These are phyloP conservation scores for Aspergillus kassunensis DNA, from an alignment of 495 filamentous ascomycete genomes.

Conservation along the genomic window DNA sequence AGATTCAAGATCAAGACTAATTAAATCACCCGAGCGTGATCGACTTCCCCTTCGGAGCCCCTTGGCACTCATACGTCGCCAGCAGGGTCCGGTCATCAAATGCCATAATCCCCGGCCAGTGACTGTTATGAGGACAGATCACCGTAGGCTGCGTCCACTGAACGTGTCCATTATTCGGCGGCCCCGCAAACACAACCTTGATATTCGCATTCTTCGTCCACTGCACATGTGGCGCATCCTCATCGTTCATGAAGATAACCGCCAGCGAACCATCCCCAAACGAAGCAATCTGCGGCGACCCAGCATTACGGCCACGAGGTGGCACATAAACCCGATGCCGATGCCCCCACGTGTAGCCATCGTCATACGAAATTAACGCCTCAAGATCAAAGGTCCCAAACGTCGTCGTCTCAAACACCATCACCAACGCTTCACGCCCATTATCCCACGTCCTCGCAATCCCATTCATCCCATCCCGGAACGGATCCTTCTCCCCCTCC, in stretches of 20 bases:
- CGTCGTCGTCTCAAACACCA: constrained; percentile 56
- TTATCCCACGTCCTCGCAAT: constrained; percentile 43
- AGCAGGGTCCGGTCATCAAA: constrained; percentile 34
- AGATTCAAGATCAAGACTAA: too few relatives aligned
- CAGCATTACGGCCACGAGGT: constrained; percentile 45
- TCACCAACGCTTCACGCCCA: constrained; percentile 45
- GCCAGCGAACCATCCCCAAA: constrained; percentile 55
- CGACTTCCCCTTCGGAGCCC: constrained; percentile 30
- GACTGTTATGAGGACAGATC: constrained; percentile 31
- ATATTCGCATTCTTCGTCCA: constrained; percentile 41
- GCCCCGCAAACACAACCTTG: constrained; percentile 36
- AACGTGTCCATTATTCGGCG: constrained; percentile 35
- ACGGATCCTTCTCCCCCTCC: constrained; percentile 39
- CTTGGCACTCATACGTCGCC: constrained; percentile 40
- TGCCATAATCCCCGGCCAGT: constrained; percentile 43
- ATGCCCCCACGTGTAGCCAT: constrained; percentile 49
- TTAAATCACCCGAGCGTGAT: constrained; percentile 28
- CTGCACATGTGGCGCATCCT: constrained; percentile 37
- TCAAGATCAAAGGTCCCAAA: constrained; percentile 51
- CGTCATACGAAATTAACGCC: constrained; percentile 53
- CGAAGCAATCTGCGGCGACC: constrained; percentile 55
- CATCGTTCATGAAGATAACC: constrained; percentile 60
- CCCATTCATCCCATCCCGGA: constrained; percentile 60
- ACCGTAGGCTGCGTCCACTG: constrained; percentile 28
- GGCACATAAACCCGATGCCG: constrained; percentile 49